A percentile compares a stretch with the other conserved stretches of the same genome.
phyloP scores from a whole-genome alignment of 768 basidiomycete species.

The Crassisporium funariophilum region DNA sequence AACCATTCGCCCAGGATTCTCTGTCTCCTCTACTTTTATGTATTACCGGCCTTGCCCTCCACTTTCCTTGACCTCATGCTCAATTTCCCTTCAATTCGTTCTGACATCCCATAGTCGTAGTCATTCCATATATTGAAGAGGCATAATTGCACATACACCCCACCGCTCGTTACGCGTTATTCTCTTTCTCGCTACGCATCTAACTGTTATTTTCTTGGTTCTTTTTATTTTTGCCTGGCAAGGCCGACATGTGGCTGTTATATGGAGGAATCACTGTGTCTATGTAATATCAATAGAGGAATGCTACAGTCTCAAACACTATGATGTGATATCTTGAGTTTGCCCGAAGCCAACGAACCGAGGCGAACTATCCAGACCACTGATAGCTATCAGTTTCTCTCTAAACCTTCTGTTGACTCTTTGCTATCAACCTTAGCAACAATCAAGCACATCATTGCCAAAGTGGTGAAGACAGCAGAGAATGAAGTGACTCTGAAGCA shows the following conservation, averaged over 20 bases:
- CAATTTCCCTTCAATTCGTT: constrained; percentile 12
- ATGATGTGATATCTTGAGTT: too few relatives aligned
- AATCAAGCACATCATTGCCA: too few relatives aligned
- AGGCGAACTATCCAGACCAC: constrained; percentile 4
- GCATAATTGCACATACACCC: constrained; percentile 21
- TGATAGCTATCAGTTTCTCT: not conserved
- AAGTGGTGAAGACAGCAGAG: too few relatives aligned
- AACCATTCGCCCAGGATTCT: not conserved
- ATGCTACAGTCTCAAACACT: constrained; percentile 33
- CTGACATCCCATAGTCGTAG: constrained; percentile 20
- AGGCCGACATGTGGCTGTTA: constrained; percentile 31
- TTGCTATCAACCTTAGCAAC: too few relatives aligned
- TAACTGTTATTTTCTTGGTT: constrained; percentile 37
- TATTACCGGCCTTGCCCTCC: constrained; percentile 25
- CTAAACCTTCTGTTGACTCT: not conserved
- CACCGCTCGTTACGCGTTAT: constrained; percentile 18
- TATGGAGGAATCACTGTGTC: constrained; percentile 34
- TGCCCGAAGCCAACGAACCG: too few relatives aligned
- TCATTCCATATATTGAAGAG: constrained; percentile 20
- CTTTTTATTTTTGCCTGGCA: constrained; percentile 33
- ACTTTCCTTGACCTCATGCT: constrained; percentile 15
- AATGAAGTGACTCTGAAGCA: too few relatives aligned
- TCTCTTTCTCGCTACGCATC: constrained; percentile 23
- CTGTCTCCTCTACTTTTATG: constrained; percentile 16
- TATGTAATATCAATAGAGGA: constrained; percentile 47